These are phyloP conservation scores for Moesziomyces antarcticus DNA, from an alignment of 1,284 basidiomycete species.

Conservation along the genomic window DNA sequence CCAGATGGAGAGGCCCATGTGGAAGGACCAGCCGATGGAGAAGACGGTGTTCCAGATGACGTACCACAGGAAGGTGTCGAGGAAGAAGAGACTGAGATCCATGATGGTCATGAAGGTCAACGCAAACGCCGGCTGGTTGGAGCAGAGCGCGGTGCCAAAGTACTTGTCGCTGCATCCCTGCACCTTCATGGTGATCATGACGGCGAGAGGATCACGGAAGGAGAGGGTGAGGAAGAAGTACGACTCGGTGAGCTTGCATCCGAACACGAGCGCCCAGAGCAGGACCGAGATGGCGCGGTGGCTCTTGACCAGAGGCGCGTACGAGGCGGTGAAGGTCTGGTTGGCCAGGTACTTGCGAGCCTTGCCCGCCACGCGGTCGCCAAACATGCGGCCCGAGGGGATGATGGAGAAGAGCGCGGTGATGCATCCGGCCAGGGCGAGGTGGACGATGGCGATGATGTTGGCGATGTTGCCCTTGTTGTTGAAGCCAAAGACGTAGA, in stretches of 20 bases:
- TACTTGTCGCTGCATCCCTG: conserved; percentile 66
- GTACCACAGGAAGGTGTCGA: conserved; percentile 68
- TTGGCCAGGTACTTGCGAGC: conserved; percentile 67
- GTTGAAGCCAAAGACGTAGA: conserved; percentile 66
- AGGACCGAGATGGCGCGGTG: conserved; percentile 63
- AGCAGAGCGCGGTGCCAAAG: conserved; percentile 65
- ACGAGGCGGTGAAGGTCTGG: conserved; percentile 67
- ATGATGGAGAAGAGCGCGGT: conserved; percentile 65
- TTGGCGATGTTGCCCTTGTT: conserved; percentile 52
- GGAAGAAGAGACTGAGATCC: conserved; percentile 67
- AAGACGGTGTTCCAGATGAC: conserved; percentile 69
- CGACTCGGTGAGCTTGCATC: conserved; percentile 68
- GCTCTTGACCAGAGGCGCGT: conserved; percentile 56
- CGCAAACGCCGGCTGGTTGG: conserved; percentile 66
- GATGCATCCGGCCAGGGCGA: conserved; percentile 59
- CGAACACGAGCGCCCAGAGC: conserved; percentile 66
- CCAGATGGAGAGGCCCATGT: conserved; percentile 68
- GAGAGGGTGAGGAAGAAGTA: conserved; percentile 68
- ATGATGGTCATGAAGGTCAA: conserved; percentile 66
- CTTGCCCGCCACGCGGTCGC: conserved; percentile 66
- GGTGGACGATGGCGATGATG: conserved; percentile 60
- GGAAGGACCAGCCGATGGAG: conserved; percentile 67
- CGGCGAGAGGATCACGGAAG: conserved; percentile 66
- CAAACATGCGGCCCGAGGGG: conserved; percentile 66
- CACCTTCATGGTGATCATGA: conserved; percentile 66